Conservation (phyloP, 805 yeast genomes). For the Citeromyces matritensis region DNA sequence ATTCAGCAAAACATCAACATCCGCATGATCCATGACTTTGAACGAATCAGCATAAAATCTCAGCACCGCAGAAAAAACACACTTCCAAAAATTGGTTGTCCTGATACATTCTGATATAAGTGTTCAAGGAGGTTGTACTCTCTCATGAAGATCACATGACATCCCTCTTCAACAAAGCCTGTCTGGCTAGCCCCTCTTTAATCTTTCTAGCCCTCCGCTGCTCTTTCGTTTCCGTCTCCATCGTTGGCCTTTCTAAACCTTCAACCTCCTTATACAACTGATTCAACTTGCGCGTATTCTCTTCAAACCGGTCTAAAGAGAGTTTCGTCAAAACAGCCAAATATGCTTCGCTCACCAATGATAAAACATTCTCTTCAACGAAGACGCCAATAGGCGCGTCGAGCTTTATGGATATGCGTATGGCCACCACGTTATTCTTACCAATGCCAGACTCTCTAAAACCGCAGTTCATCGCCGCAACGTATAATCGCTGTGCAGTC, state of each 20-base stretch:
- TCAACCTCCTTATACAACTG: conserved; percentile 18
- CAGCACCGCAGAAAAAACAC: too few species aligned
- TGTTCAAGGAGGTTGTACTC: too few species aligned
- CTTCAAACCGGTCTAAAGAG: conserved; percentile 48
- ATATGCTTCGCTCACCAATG: conserved; percentile 38
- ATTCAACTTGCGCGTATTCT: conserved; percentile 43
- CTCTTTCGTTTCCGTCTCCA: conserved; percentile 32
- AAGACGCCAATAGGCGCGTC: conserved; percentile 66
- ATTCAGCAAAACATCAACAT: too few species aligned
- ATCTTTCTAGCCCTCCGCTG: conserved; percentile 38
- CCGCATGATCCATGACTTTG: too few species aligned
- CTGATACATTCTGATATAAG: too few species aligned
- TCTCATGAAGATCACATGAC: too few species aligned
- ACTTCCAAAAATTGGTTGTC: too few species aligned
- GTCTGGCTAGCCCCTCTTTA: conserved; percentile 29
- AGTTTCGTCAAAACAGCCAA: conserved; percentile 33
- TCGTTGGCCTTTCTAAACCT: neutral
- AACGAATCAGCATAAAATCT: too few species aligned
- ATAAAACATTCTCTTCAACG: conserved; percentile 11
- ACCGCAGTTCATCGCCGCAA: conserved; percentile 71
- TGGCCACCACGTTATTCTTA: conserved; percentile 60
- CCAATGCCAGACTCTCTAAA: conserved; percentile 84
- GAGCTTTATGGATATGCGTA: conserved; percentile 56
- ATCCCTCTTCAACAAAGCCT: conserved; percentile 18
- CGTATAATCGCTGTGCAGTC: conserved; percentile 46